phyloP scores from a whole-genome alignment of 805 yeast genomes.

The Starmerella gropengiesseri region DNA sequence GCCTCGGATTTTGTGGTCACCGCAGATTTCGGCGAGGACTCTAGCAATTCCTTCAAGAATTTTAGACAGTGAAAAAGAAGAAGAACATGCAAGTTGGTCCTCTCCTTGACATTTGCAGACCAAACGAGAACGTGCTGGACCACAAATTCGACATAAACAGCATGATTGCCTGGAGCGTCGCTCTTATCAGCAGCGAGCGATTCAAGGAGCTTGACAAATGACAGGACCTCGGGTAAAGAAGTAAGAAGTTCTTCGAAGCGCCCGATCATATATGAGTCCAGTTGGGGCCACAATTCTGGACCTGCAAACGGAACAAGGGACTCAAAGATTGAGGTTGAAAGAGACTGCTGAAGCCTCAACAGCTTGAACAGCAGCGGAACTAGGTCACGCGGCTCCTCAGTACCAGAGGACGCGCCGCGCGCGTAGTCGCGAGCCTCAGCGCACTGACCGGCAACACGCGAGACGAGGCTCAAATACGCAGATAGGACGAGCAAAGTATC shows the following conservation, averaged over 20 bases:
- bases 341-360: constrained; percentile 37
- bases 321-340: constrained; percentile 45
- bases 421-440: constrained; percentile 23
- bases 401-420: neutral
- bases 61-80: constrained; percentile 47
- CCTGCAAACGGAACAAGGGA: constrained; percentile 35
- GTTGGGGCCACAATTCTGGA: constrained; percentile 14
- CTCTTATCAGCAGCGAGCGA: constrained; percentile 26
- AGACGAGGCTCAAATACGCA: constrained; percentile 58
- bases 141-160: constrained; percentile 54
- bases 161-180: neutral
- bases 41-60: constrained; percentile 37
- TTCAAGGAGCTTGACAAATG: constrained; percentile 48
- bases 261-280: constrained; percentile 10
- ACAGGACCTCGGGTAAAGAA: constrained; percentile 45
- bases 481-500: constrained; percentile 68
- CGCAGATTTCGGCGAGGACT: too few relatives aligned
- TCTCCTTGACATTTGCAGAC: constrained; percentile 29
- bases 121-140: constrained; percentile 56
- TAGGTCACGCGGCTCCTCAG: constrained; percentile 13
- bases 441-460: constrained; percentile 40
- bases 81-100: constrained; percentile 29
- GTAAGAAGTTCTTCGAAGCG: constrained; percentile 39
- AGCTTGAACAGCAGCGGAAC: constrained; percentile 37
- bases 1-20: too few relatives aligned